These are phyloP conservation scores for Neopestalotiopsis sp. DNA, from an alignment of 2,329 filamentous ascomycete species.

Conservation along the genomic window DNA sequence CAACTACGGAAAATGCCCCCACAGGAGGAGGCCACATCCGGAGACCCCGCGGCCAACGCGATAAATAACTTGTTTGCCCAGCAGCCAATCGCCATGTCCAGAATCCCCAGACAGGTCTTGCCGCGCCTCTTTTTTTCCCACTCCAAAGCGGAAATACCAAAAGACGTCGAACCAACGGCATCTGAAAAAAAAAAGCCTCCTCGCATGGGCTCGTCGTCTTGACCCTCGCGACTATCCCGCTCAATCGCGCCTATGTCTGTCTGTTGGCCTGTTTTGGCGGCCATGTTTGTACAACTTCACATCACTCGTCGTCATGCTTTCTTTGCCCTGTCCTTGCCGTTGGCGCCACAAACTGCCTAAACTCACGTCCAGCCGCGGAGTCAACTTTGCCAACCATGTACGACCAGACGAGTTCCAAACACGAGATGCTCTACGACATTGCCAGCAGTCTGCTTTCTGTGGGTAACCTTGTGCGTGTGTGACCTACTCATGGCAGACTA, in stretches of 20 bases:
- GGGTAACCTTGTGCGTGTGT: constrained; percentile 16
- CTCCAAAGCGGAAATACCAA: neutral
- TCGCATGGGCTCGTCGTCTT: neutral
- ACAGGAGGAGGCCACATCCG: constrained; percentile 4
- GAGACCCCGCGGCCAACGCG: constrained; percentile 6
- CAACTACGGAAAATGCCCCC: neutral
- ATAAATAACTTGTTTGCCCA: neutral
- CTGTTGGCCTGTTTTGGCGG: constrained; percentile 1
- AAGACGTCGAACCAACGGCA: neutral
- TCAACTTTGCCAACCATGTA: neutral
- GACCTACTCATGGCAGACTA: neutral
- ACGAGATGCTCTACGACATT: constrained; percentile 10
- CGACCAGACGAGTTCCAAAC: constrained; percentile 5
- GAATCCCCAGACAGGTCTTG: neutral
- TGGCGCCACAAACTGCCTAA: neutral
- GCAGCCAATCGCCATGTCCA: neutral
- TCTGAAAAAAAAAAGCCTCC: neutral
- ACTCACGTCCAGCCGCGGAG: neutral
- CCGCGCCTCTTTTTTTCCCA: constrained; percentile 10
- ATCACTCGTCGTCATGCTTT: neutral
- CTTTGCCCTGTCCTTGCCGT: neutral
- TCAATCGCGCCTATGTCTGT: constrained; percentile 4
- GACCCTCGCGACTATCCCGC: constrained; percentile 7
- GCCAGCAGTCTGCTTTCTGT: constrained; percentile 4
- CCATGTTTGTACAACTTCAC: neutral